Conservation (phyloP, 2,329 filamentous ascomycete species). For the Fonsecaea pedrosoi region DNA sequence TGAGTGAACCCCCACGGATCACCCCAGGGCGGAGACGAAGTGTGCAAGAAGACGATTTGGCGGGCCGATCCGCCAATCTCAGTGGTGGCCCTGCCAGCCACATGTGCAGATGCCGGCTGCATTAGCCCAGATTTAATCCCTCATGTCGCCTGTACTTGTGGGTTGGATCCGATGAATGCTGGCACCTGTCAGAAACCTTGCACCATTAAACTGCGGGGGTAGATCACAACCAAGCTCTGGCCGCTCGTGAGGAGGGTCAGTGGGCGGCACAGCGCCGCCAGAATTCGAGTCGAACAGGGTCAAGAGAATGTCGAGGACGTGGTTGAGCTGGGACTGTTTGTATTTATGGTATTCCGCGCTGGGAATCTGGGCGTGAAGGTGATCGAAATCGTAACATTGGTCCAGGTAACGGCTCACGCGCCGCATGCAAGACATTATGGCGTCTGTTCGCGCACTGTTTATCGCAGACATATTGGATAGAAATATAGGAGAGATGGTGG, state of each 20-base stretch:
- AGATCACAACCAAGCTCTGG: constrained; percentile 10
- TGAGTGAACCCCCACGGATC: not conserved
- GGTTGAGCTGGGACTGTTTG: constrained; percentile 1
- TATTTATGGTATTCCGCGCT: constrained; percentile 8
- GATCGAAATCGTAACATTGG: constrained; percentile 3
- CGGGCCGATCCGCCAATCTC: constrained; percentile 7
- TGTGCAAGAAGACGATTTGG: not conserved
- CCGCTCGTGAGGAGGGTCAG: not conserved
- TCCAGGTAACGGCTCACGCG: constrained; percentile 7
- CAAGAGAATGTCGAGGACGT: constrained; percentile 13
- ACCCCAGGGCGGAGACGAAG: not conserved
- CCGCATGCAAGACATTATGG: constrained; percentile 6
- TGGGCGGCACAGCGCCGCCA: not conserved
- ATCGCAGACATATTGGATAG: not conserved
- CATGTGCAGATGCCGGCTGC: not conserved
- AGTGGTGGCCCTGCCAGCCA: not conserved
- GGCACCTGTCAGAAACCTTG: constrained; percentile 1
- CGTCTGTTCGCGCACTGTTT: not conserved
- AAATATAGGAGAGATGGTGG: not conserved
- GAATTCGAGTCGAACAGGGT: constrained; percentile 7
- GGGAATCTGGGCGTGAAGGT: constrained; percentile 1
- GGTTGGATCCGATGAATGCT: constrained; percentile 2
- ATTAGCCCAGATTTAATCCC: constrained; percentile 9
- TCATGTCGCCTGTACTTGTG: constrained; percentile 2
- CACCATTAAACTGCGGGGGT: not conserved